Evolutionary conservation across 192 early-diverging fungal species (phyloP).

Genomic region (Coemansia sp.): DNA sequence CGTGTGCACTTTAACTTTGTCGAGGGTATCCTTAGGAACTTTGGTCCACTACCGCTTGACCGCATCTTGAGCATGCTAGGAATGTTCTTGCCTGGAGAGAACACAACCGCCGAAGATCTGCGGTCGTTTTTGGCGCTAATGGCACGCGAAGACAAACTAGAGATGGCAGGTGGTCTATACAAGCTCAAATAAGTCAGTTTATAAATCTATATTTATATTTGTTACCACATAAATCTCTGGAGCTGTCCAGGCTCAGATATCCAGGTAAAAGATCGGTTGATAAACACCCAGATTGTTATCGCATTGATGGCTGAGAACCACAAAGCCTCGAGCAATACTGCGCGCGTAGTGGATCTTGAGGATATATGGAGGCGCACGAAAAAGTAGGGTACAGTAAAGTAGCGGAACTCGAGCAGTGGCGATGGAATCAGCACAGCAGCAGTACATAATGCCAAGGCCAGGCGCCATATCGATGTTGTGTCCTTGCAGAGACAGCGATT

Average conservation of each 20-base stretch:
- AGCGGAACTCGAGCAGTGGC: conserved; percentile 92
- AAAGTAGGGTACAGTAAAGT: conserved; percentile 87
- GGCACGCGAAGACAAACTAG: conserved; percentile 53
- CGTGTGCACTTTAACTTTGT: conserved; percentile 57
- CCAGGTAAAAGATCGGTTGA: conserved; percentile 77
- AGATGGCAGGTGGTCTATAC: conserved; percentile 50
- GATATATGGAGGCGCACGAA: conserved; percentile 70
- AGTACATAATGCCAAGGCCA: conserved; percentile 57
- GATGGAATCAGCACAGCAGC: conserved; percentile 79
- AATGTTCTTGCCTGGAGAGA: conserved; percentile 55
- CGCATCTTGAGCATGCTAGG: conserved; percentile 56
- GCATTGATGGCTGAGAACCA: conserved; percentile 62
- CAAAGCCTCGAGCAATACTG: conserved; percentile 47
- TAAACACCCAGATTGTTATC: conserved; percentile 73
- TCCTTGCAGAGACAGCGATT: conserved; percentile 27
- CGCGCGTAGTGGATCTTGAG: conserved; percentile 1
- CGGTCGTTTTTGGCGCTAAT: conserved; percentile 49
- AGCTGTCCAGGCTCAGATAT: conserved; percentile 59
- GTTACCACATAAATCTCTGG: conserved; percentile 94
- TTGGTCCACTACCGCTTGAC: conserved; percentile 57
- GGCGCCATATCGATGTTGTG: conserved; percentile 56
- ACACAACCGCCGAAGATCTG: conserved; percentile 38
- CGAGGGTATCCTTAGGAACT: conserved; percentile 58
- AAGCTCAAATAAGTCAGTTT: conserved; percentile 17
- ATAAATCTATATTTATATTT: not conserved